phyloP scores from a whole-genome alignment of 148 eudicot genomes.

The Polygonum aviculare region DNA sequence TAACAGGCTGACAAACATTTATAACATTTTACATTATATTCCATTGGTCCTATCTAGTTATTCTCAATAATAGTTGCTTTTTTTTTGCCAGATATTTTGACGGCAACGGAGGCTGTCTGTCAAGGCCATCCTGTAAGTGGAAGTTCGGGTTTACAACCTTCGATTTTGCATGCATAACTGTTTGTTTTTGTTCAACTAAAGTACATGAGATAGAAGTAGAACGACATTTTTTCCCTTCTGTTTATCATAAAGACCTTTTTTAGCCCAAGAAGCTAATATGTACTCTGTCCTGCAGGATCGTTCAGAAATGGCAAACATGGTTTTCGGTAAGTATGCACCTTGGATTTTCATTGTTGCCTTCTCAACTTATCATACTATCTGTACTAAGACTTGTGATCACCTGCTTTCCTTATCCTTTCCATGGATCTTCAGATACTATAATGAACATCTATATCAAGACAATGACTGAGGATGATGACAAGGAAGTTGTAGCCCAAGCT shows the following conservation, averaged over 20 bases:
- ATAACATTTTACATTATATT: neutral
- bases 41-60: neutral
- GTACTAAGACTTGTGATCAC: neutral
- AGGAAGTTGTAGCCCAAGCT: slow-evolving; percentile 97
- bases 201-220: neutral
- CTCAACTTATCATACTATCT: neutral
- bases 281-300: slow-evolving; percentile 58
- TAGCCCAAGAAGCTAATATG: neutral
- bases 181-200: neutral
- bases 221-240: no score
- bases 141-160: neutral
- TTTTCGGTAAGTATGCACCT: slow-evolving; percentile 43
- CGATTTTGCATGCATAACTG: neutral
- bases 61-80: slow-evolving; percentile 3
- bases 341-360: neutral
- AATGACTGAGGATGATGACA: slow-evolving; percentile 90
- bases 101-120: slow-evolving; percentile 66
- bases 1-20: neutral
- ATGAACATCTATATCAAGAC: slow-evolving; percentile 79
- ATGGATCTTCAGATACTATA: slow-evolving; percentile 51
- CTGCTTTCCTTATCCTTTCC: neutral
- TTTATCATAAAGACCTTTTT: neutral
- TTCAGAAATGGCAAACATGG: slow-evolving; percentile 51
- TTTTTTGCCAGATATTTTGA: slow-evolving; percentile 49
- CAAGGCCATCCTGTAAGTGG: slow-evolving; percentile 71